These are phyloP conservation scores for Huntiella moniliformis DNA, from an alignment of 2,329 filamentous ascomycete genomes.

Conservation along the genomic window DNA sequence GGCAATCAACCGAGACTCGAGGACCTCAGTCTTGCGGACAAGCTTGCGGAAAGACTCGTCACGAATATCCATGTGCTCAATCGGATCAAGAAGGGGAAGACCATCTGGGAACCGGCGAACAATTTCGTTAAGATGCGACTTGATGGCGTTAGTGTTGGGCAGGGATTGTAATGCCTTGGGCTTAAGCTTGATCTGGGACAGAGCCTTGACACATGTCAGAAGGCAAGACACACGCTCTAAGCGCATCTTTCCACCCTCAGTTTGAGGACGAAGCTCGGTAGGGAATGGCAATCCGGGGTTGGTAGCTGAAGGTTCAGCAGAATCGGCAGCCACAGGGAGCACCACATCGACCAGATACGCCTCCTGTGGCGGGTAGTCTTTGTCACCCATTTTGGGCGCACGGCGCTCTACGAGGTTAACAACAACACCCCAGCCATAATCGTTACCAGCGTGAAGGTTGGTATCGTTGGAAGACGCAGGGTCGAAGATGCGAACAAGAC, in stretches of 20 bases:
- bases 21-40: conserved; percentile 85
- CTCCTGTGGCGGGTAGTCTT: conserved; percentile 55
- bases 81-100: conserved; percentile 70
- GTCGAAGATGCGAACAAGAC: conserved; percentile 71
- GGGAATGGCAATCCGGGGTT: conserved; percentile 25
- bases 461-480: conserved; percentile 25
- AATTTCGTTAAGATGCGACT: conserved; percentile 58
- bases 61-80: conserved; percentile 88
- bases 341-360: conserved; percentile 70
- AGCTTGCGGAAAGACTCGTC: conserved; percentile 90
- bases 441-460: conserved; percentile 22
- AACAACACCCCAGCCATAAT: conserved; percentile 91
- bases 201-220: conserved; percentile 65
- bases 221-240: conserved; percentile 76
- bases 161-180: conserved; percentile 11
- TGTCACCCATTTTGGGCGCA: conserved; percentile 44
- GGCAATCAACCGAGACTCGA: conserved; percentile 73
- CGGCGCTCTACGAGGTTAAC: conserved; percentile 53
- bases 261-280: conserved; percentile 44
- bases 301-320: conserved; percentile 22
- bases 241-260: conserved; percentile 45
- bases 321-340: conserved; percentile 37
- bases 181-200: conserved; percentile 59
- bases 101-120: conserved; percentile 82
- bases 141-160: conserved; percentile 27